These are phyloP conservation scores for Pleurotus eryngii DNA, from an alignment of 768 basidiomycete species.

Conservation along the genomic window DNA sequence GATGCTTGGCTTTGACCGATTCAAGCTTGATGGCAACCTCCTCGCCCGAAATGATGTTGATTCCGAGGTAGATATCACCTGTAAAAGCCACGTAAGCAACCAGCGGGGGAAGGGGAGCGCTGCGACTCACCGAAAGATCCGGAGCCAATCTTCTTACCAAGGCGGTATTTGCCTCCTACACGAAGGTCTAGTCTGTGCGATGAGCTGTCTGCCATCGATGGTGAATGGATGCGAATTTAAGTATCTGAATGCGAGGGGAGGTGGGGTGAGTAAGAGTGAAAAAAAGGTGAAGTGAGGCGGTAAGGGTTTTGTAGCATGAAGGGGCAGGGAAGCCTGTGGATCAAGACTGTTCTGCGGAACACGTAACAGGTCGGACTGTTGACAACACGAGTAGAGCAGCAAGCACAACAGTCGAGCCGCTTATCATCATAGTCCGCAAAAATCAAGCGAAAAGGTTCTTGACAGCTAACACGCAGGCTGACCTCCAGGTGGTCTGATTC, in stretches of 20 bases:
- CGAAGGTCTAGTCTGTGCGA: constrained; percentile 79
- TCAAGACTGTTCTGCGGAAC: constrained; percentile 32
- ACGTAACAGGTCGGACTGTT: constrained; percentile 34
- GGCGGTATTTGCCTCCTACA: constrained; percentile 93
- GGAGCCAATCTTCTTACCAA: constrained; percentile 99
- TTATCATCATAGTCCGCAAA: background rate
- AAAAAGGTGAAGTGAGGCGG: constrained; percentile 13
- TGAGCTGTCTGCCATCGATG: constrained; percentile 66
- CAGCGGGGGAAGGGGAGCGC: too few relatives aligned
- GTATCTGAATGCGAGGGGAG: constrained; percentile 14
- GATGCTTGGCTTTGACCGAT: constrained; percentile 99
- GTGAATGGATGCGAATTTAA: constrained; percentile 18
- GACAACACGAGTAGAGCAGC: constrained; percentile 13
- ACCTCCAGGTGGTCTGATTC: background rate
- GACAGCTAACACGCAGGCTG: background rate
- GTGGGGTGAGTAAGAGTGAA: constrained; percentile 11
- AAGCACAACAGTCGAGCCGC: background rate
- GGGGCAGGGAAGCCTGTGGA: constrained; percentile 40
- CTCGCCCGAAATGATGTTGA: constrained; percentile 99
- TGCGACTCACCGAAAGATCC: constrained; percentile 86
- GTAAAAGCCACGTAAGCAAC: background rate
- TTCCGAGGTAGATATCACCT: constrained; percentile 99
- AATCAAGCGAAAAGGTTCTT: background rate
- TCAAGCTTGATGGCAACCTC: constrained; percentile 99
- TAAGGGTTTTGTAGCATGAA: constrained; percentile 25